Conservation (phyloP, 2,329 filamentous ascomycete genomes). For the Ascochyta rabiei region DNA sequence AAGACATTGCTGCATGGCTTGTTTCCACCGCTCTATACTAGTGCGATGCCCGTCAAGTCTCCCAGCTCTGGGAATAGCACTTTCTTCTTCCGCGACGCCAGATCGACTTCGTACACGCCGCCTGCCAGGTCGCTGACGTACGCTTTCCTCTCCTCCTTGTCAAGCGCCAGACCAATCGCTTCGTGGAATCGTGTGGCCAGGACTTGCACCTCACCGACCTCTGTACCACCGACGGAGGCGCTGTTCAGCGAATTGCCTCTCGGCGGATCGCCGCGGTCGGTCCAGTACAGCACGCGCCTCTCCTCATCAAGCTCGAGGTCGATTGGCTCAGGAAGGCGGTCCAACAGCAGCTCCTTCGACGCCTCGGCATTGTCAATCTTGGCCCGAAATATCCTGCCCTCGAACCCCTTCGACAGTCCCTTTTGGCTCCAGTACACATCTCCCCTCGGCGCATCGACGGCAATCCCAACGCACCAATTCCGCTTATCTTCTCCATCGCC, state of each 20-base stretch:
- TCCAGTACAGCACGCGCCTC: constrained; percentile 61
- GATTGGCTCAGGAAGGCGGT: constrained; percentile 50
- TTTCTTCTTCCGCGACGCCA: constrained; percentile 10
- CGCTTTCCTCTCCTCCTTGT: constrained; percentile 6
- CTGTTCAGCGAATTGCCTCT: constrained; percentile 61
- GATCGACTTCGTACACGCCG: constrained; percentile 17
- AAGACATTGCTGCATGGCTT: not conserved
- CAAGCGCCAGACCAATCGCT: constrained; percentile 28
- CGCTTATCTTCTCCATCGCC: constrained; percentile 38
- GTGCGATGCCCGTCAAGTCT: constrained; percentile 21
- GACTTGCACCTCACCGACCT: not conserved
- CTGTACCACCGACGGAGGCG: constrained; percentile 18
- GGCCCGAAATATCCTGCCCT: constrained; percentile 62
- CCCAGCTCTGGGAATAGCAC: constrained; percentile 17
- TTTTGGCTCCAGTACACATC: constrained; percentile 68
- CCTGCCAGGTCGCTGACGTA: constrained; percentile 32
- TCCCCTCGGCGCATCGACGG: constrained; percentile 51
- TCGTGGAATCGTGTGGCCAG: constrained; percentile 30
- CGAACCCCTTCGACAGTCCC: constrained; percentile 57
- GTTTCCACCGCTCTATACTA: not conserved
- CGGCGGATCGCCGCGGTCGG: constrained; percentile 64
- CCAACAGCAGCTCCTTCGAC: constrained; percentile 35
- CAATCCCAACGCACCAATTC: constrained; percentile 64
- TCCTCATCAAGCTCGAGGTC: constrained; percentile 62
- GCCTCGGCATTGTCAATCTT: constrained; percentile 50